Evolutionary conservation across 139 green algal species (phyloP), one percentile per base, ranked within the genome.

Genomic region (Trebouxia sp.): DNA sequence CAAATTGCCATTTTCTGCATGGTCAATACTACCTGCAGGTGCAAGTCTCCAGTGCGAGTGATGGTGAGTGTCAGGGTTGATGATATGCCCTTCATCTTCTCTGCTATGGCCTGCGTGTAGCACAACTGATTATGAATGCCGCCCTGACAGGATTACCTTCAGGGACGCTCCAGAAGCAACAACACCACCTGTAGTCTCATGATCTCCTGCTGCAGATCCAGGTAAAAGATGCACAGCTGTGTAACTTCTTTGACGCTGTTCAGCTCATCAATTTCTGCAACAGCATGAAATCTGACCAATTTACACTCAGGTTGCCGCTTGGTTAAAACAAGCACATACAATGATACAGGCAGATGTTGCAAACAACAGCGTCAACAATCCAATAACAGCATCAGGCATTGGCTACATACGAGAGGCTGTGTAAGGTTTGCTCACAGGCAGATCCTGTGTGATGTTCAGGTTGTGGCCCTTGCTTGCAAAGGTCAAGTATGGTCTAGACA

Each of bases 371-470:
- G 30, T 32, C 28, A n/a, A 26, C 24, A 35, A 37, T 39, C 6
- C 56, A 39, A 39, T 8, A 38, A 58, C 20, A 28, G 26, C 20
- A 22, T 17, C 50, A 28, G 50, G 50, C 20, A 17, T 22, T 58
- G 50, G 50, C 50, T 58, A 3, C 50, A 58, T 42, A 89, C 85
- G 65, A 81, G 66, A 43, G 0, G 85, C n/a, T 10, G 51, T 76
- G 66, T 85, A 88, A 48, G 91, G 91, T 66, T 86, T 84, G 82
- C 80, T 86, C 77, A 96, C 91, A 56, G 92, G 91, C 45, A 96
- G 82, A 50, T 96, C 92, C 78, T 94, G 91, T 6, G 88, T 82
- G 53, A 96, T 87, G 65, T 76, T 84, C n/a, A 95, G 66, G 75
- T 82, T 87, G 53, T 83, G 58, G 7, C 88, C 89, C 51, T 85